Evolutionary conservation across 2,329 filamentous ascomycete genomes (phyloP).

Genomic region (Bipolaris sorokiniana): DNA sequence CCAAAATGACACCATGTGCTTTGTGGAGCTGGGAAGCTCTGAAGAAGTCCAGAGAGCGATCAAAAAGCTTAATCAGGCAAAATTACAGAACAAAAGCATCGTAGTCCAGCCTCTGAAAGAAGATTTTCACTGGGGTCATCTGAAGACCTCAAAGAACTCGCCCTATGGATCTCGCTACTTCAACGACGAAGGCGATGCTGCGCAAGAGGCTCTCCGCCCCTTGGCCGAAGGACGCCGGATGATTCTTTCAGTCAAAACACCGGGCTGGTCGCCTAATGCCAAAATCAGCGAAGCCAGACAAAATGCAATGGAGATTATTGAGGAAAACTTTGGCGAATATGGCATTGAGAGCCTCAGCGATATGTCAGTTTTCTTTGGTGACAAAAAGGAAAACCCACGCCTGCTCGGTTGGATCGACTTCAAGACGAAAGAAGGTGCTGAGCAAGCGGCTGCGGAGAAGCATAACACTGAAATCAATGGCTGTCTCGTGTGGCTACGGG

Average conservation of each 20-base stretch:
- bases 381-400: constrained; percentile 12
- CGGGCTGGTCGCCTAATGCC: constrained; percentile 22
- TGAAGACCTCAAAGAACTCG: background rate
- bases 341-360: constrained; percentile 25
- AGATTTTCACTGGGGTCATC: constrained; percentile 18
- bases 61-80: constrained; percentile 8
- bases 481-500: constrained; percentile 11
- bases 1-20: constrained; percentile 16
- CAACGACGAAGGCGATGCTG: constrained; percentile 14
- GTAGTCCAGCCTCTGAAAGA: constrained; percentile 7
- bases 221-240: constrained; percentile 31
- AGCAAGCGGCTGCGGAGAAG: constrained; percentile 21
- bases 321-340: constrained; percentile 19
- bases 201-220: constrained; percentile 18
- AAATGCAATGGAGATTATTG: constrained; percentile 11
- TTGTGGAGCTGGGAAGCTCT: constrained; percentile 24
- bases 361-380: constrained; percentile 14
- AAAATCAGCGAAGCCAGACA: background rate
- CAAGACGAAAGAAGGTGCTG: constrained; percentile 29
- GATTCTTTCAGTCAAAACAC: constrained; percentile 22
- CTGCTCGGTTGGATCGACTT: constrained; percentile 32
- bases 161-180: constrained; percentile 7
- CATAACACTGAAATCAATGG: constrained; percentile 25
- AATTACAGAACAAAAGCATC: constrained; percentile 2
- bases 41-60: constrained; percentile 25